Percentiles rank a stretch among this genome's conserved stretches.
Evolutionary conservation across 1,284 basidiomycete genomes (phyloP).

Genomic region (Serendipita sp.): DNA sequence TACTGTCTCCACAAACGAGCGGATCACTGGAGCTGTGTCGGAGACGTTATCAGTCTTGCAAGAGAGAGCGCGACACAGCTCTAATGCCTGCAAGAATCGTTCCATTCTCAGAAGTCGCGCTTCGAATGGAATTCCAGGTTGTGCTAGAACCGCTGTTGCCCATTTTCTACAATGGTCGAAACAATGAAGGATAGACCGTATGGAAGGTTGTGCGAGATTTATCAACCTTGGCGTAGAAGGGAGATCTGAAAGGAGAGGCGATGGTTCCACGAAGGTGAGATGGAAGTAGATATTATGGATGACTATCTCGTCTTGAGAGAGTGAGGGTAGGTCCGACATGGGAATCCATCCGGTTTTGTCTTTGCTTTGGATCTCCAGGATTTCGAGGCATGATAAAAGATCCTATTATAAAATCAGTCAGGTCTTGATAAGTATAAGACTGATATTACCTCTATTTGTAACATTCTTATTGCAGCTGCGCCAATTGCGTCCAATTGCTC

Average conservation of each 20-base stretch:
- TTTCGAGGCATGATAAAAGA: conserved; percentile 54
- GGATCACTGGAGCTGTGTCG: conserved; percentile 26
- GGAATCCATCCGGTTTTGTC: conserved; percentile 64
- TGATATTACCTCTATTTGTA: conserved; percentile 52
- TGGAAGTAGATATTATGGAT: conserved; percentile 63
- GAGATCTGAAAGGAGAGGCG: conserved; percentile 51
- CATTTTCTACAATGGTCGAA: conserved; percentile 62
- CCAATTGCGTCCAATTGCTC: conserved; percentile 62
- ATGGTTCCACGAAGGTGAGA: conserved; percentile 53
- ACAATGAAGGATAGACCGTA: conserved; percentile 59
- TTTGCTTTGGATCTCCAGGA: conserved; percentile 62
- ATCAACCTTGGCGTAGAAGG: conserved; percentile 55
- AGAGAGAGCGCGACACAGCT: conserved; percentile 50
- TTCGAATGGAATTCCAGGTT: conserved; percentile 43
- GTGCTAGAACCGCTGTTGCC: conserved; percentile 52
- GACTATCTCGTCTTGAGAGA: conserved; percentile 45
- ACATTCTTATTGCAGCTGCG: conserved; percentile 52
- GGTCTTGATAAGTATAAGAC: neutral
- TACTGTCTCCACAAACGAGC: conserved; percentile 65
- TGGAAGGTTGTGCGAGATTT: conserved; percentile 46
- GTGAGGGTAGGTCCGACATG: conserved; percentile 35
- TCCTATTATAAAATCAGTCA: conserved; percentile 31
- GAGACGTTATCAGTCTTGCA: conserved; percentile 25
- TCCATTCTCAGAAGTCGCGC: conserved; percentile 58
- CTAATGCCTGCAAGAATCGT: conserved; percentile 48